Percentiles rank a stretch among this genome's conserved stretches.
These are phyloP conservation scores for Dillenia turbinata DNA, from an alignment of 164 flowering plant species.

Conservation along the genomic window DNA sequence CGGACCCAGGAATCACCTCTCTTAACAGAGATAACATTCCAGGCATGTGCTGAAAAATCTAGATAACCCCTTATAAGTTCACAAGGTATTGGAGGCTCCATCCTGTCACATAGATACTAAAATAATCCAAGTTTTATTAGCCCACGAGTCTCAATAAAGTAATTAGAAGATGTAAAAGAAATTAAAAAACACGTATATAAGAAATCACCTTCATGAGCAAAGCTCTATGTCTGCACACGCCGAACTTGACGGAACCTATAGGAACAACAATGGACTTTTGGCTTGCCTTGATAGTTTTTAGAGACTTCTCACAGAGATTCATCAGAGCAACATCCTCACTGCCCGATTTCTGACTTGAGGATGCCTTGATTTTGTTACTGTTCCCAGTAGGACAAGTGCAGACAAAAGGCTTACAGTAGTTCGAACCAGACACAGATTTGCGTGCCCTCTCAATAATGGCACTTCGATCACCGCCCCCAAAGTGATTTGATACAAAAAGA, in stretches of 20 bases:
- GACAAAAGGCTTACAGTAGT: slow-evolving; percentile 76
- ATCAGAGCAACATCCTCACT: slow-evolving; percentile 42
- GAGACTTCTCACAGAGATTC: slow-evolving; percentile 76
- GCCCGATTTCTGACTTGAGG: slow-evolving; percentile 18
- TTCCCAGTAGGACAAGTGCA: slow-evolving; percentile 85
- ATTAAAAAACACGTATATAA: background rate
- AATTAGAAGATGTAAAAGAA: background rate
- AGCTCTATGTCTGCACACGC: slow-evolving; percentile 95
- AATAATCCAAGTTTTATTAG: slow-evolving; percentile 20
- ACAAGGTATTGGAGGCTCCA: slow-evolving; percentile 91
- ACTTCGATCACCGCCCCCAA: slow-evolving; percentile 89
- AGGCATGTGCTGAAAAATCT: slow-evolving; percentile 92
- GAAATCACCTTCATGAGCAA: slow-evolving; percentile 81
- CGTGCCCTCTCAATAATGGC: slow-evolving; percentile 44
- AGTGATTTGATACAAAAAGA: slow-evolving; percentile 87
- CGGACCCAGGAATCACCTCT: slow-evolving; percentile 62
- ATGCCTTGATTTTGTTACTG: slow-evolving; percentile 14
- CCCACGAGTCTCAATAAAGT: background rate
- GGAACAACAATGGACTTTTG: slow-evolving; percentile 79
- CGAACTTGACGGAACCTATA: slow-evolving; percentile 73
- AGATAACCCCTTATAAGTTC: slow-evolving; percentile 96
- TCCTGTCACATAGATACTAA: slow-evolving; percentile 91
- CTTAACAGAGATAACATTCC: slow-evolving; percentile 69
- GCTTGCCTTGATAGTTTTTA: slow-evolving; percentile 52
- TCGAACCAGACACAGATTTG: slow-evolving; percentile 70